Evolutionary conservation across 257 asterid species (phyloP), one percentile per base, ranked within the genome.

Genomic region (Euphrasia confusa): DNA sequence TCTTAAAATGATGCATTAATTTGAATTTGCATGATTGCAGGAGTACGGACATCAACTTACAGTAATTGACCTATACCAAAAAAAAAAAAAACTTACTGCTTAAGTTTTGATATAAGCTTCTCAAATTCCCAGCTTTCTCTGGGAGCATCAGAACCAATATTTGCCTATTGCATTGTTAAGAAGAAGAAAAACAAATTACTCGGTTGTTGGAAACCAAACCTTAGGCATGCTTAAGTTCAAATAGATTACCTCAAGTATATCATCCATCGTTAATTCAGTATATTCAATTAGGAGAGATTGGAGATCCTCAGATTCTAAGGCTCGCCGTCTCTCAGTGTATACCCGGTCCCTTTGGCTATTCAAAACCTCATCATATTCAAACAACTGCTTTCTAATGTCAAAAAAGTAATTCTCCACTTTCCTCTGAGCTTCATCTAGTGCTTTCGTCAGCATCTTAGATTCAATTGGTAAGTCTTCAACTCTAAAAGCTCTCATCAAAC

Each of bases 341-440:
- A 93, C 90, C 72, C 99, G 84, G 72, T 93, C 97, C 81, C 97
- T 82, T 81, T 93, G 99, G 83, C 99, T 93, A 82, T 89, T 93
- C 74, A 93, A 79, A 65, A 93, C 99, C 82, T 93, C 97, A 48
- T 93, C 97, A 66, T 83, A 93, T 74, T 93, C 99, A 61, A 84
- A 93, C 62, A 93, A 78, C 58, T 93, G 97, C 73, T 93, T 93
- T 68, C 99, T 84, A 64, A 93, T 89, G 80, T 93, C 99, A 58
- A 93, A 93, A 77, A 93, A 93, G 87, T 93, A 93, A 70, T 83
- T 93, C 78, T 93, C 99, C 70, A 93, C 99, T 78, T 93, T 93
- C 78, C 95, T 76, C 68, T 93, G 99, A 70, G 99, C 99, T 89
- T 93, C 99, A 70, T 93, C 99, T 40, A 93, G 83, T 18, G 99